Conservation (phyloP, 805 yeast genomes). For the Candida bentonensis region DNA sequence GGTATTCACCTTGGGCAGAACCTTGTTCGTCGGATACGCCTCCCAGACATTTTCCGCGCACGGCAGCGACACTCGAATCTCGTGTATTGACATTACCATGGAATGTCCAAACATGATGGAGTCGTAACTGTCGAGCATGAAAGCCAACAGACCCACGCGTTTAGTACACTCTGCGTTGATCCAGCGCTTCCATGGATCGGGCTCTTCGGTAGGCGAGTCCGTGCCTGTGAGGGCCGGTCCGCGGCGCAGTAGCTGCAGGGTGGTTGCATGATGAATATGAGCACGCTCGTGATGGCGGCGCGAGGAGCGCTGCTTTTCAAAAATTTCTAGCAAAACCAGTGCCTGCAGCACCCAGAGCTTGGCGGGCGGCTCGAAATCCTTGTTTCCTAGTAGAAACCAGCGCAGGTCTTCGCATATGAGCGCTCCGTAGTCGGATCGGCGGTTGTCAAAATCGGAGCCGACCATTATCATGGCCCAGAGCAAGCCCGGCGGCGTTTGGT, state of each 20-base stretch:
- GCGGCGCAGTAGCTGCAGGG: constrained; percentile 62
- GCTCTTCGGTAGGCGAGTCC: constrained; percentile 14
- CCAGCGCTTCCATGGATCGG: constrained; percentile 48
- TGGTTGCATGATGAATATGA: constrained; percentile 76
- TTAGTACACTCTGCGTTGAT: constrained; percentile 68
- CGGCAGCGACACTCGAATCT: constrained; percentile 46
- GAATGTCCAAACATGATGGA: constrained; percentile 69
- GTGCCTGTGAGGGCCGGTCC: constrained; percentile 43
- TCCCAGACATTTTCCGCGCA: constrained; percentile 53
- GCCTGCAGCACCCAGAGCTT: constrained; percentile 65
- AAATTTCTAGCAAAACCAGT: constrained; percentile 58
- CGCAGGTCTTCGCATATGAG: constrained; percentile 40
- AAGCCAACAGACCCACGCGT: constrained; percentile 67
- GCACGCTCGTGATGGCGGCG: constrained; percentile 68
- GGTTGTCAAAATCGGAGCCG: constrained; percentile 33
- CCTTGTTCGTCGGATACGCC: constrained; percentile 15
- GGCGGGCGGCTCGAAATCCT: constrained; percentile 66
- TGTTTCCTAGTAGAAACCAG: constrained; percentile 54
- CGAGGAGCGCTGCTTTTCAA: constrained; percentile 59
- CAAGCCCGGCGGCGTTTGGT: constrained; percentile 33
- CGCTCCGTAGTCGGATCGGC: neutral
- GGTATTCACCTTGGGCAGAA: constrained; percentile 9
- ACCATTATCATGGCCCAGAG: constrained; percentile 40
- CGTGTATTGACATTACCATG: constrained; percentile 41
- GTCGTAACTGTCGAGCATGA: constrained; percentile 67